These are phyloP conservation scores for Podospora appendiculata DNA, from an alignment of 495 filamentous ascomycete genomes.

Conservation along the genomic window DNA sequence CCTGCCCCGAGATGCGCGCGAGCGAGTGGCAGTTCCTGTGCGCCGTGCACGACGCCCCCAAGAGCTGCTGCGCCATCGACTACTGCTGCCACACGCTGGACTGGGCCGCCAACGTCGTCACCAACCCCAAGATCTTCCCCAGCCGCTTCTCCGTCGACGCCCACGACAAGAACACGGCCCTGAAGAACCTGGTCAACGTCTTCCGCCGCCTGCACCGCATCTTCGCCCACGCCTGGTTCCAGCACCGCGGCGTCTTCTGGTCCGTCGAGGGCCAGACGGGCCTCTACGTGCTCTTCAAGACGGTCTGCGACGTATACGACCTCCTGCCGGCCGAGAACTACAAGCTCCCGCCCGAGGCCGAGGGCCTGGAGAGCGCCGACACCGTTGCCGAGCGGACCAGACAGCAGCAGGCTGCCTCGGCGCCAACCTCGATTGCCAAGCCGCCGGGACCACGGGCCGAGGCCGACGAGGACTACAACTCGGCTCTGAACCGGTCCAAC, in stretches of 20 bases:
- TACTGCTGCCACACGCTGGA: conserved; percentile 98
- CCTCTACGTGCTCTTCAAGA: conserved; percentile 93
- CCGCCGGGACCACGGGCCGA: conserved; percentile 30
- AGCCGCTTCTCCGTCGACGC: conserved; percentile 65
- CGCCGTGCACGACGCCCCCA: conserved; percentile 91
- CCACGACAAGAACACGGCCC: conserved; percentile 55
- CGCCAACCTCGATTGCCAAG: conserved; percentile 33
- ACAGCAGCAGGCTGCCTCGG: conserved; percentile 21
- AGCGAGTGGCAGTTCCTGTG: conserved; percentile 99
- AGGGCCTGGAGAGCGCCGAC: conserved; percentile 53
- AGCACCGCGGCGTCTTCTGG: conserved; percentile 94
- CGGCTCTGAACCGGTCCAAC: conserved; percentile 45
- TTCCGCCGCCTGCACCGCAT: conserved; percentile 91
- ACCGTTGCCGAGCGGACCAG: conserved; percentile 16
- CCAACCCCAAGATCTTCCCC: conserved; percentile 85
- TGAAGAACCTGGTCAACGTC: conserved; percentile 86
- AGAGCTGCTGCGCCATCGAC: conserved; percentile 94
- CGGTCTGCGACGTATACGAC: conserved; percentile 82
- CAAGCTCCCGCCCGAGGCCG: conserved; percentile 88
- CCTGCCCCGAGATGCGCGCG: conserved; percentile 97
- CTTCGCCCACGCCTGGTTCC: conserved; percentile 98
- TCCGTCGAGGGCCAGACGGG: conserved; percentile 82
- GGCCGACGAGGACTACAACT: conserved; percentile 36
- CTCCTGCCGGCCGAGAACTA: conserved; percentile 90
- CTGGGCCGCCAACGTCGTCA: conserved; percentile 88